phyloP scores from a whole-genome alignment of 805 yeast species.

The Cyberlindnera subsufficiens region DNA sequence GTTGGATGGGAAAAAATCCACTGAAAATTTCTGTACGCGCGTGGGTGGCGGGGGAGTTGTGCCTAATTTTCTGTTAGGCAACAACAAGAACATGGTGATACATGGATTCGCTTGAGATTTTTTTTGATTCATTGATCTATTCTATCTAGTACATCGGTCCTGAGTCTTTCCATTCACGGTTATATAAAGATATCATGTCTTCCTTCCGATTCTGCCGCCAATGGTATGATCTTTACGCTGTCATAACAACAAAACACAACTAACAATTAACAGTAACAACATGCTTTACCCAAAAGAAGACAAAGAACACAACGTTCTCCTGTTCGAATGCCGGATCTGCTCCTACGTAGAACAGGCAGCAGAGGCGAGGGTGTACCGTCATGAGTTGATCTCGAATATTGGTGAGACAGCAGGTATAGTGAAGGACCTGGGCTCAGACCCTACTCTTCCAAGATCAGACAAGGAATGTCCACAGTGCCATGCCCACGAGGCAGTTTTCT shows the following conservation, averaged over 20 bases:
- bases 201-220: slow-evolving; percentile 95
- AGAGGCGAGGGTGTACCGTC: slow-evolving; percentile 81
- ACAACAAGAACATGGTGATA: too few relatives aligned
- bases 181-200: slow-evolving; percentile 46
- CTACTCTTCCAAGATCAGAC: slow-evolving; percentile 95
- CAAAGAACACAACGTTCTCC: slow-evolving; percentile 58
- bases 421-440: slow-evolving; percentile 91
- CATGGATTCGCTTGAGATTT: too few relatives aligned
- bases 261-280: slow-evolving; percentile 55
- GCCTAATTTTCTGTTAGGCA: too few relatives aligned
- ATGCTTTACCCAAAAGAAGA: slow-evolving; percentile 98
- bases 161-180: too few relatives aligned
- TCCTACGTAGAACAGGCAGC: slow-evolving; percentile 89
- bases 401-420: slow-evolving; percentile 96
- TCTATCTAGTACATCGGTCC: too few relatives aligned
- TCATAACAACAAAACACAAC: background rate
- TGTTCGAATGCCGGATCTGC: slow-evolving; percentile 93
- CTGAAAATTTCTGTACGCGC: too few relatives aligned
- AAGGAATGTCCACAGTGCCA: slow-evolving; percentile 89
- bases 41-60: too few relatives aligned
- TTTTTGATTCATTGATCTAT: too few relatives aligned
- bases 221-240: slow-evolving; percentile 35
- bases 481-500: slow-evolving; percentile 87
- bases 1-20: too few relatives aligned
- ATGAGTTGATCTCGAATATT: slow-evolving; percentile 85